Evolutionary conservation across 2,329 filamentous ascomycete genomes (phyloP), one percentile per base, ranked within the genome.

Genomic region (Pseudogymnoascus sp.): DNA sequence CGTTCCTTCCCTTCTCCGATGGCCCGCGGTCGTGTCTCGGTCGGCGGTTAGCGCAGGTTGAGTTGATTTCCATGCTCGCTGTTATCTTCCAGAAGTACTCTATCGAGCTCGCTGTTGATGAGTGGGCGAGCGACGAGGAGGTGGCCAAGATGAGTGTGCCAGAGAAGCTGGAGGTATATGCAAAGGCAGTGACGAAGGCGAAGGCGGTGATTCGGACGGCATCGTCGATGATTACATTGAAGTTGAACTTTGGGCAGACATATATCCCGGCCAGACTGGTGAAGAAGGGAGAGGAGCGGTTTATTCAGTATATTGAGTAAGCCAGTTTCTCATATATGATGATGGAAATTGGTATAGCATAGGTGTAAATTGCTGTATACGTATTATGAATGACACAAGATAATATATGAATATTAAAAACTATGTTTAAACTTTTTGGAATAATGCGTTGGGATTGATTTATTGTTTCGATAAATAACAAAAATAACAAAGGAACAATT

Each of bases 261-360:
- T 68, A 63, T 43, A 67, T 93, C 35, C 86, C 87, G 0, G 75
- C 93, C 39, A 75, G 88, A 64, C 73, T 93, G 65, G 86, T 90
- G 8, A 83, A 76, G 75, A 83, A 86, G 66, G 89, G 89, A 0
- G 74, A 81, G 65, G 90, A 92, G 78, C 80, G 81, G 68, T 91
- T 92, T 74, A 74, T 82, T 37, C 69, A 68, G 53, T 64, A 69
- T 57, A 28, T 71, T 57, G 66, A 71, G 38, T 64, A 53, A 18
- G 15, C 28, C 18, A 14, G 15, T 6, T 22, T 41, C 20, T 30
- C 12, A 18, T 12, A 50, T 50, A 3, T 18, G 43, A 30, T 50
- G 25, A 25, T 50, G 20, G 20, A 6, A 47, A 4, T n/a, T 15
- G n/a, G 47, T 14, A 53, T 53, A 8, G 47, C 47, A 33, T 53